phyloP scores from a whole-genome alignment of 768 basidiomycete genomes.

The Serpula lacrymans region DNA sequence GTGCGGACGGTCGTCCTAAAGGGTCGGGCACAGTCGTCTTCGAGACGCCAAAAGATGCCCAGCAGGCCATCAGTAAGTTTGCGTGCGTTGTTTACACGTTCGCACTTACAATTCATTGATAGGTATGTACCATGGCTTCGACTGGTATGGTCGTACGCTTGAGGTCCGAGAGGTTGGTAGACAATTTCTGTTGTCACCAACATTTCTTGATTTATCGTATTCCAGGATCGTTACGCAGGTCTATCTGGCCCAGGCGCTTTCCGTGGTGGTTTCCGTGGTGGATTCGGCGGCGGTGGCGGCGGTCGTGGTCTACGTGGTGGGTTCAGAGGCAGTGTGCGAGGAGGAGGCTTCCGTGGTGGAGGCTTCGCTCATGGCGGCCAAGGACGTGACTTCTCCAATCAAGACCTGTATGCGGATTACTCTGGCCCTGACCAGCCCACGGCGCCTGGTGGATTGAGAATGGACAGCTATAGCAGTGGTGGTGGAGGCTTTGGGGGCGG shows the following conservation, averaged over 20 bases:
- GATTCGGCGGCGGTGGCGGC: conserved; percentile 42
- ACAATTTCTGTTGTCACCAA: background rate
- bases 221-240: conserved; percentile 84
- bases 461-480: conserved; percentile 37
- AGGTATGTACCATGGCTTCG: conserved; percentile 97
- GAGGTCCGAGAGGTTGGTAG: conserved; percentile 87
- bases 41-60: conserved; percentile 86
- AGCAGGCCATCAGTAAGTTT: conserved; percentile 82
- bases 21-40: conserved; percentile 98
- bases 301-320: conserved; percentile 30
- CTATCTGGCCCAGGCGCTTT: conserved; percentile 62
- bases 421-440: conserved; percentile 76
- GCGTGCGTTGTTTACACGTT: background rate
- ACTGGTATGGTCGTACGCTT: conserved; percentile 93
- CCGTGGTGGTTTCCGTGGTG: conserved; percentile 57
- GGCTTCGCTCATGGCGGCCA: conserved; percentile 44
- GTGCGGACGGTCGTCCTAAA: conserved; percentile 88
- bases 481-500: conserved; percentile 37
- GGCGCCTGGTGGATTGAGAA: conserved; percentile 31
- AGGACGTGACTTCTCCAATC: conserved; percentile 76
- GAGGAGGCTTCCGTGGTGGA: conserved; percentile 55
- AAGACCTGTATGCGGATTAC: conserved; percentile 91
- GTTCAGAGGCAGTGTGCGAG: conserved; percentile 46
- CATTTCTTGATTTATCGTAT: background rate
- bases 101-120: conserved; percentile 2